Base-by-base conservation (phyloP, 2,329 filamentous ascomycete species). In the Byssothecium circinans region DNA sequence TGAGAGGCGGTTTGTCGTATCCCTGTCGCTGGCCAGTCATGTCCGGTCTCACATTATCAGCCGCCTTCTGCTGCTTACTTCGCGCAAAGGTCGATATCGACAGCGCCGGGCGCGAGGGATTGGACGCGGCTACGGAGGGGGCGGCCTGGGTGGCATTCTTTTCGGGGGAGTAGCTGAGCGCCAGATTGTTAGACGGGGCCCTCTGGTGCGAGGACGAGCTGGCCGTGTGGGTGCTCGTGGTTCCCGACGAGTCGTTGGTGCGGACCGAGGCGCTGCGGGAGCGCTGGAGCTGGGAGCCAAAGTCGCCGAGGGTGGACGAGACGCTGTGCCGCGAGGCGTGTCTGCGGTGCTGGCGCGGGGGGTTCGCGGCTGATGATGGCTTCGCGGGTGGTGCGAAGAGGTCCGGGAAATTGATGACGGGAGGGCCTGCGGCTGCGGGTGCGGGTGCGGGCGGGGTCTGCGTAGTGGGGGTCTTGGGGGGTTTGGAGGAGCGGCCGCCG, bases 241-340 rank as follows among this genome's bases (percentile, higher is more conserved):
- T 40, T 43, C 40, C 45, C 30, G 53, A 48, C 41, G 66, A 58
- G 56, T 50, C 49, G 53, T 62, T 71, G 41, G 71, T 72, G 49
- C 72, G 70, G 22, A 75, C 62, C n/a, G 71, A 75, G 47, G 70
- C 68, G 43, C 65, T 62, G 47, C 74, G 63, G 33, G 67, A 64
- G 27, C 72, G 58, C 23, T 72, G 68, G 52, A 75, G 54, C 50
- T 62, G 65, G 45, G 69, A 59, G 53, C 70, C 64, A 52, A 73
- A 52, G 50, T 74, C 72, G 17, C 65, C 63, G 32, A 73, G 65
- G 15, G 63, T 67, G 20, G 55, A 58, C 19, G 67, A 66, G 49
- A 70, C 62, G 60, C 60, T 66, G 52, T 69, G 67, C 22, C 66
- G 58, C 48, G 61, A 61, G 27, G 53, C 37, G 45, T 61, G 59